These are phyloP conservation scores for Lactarius sanguifluus DNA, from an alignment of 768 basidiomycete genomes.

Conservation along the genomic window DNA sequence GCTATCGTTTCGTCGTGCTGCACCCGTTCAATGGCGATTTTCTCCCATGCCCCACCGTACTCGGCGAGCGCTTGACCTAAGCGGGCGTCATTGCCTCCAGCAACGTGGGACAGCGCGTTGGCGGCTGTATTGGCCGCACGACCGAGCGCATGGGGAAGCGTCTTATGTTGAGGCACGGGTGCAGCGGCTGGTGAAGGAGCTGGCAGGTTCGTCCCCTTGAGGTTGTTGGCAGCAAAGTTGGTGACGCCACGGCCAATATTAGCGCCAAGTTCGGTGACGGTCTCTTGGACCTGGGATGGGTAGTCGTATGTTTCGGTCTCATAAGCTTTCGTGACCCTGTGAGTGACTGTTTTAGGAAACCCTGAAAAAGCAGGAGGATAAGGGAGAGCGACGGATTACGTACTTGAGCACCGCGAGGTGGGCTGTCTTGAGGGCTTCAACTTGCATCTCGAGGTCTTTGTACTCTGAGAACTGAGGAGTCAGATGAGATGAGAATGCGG, in stretches of 20 bases:
- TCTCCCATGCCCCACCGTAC: constrained; percentile 84
- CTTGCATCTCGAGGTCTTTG: constrained; percentile 91
- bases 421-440: constrained; percentile 84
- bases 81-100: constrained; percentile 55
- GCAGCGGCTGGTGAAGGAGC: constrained; percentile 61
- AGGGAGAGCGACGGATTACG: constrained; percentile 30
- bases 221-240: constrained; percentile 82
- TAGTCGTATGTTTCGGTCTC: constrained; percentile 88
- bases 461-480: constrained; percentile 60
- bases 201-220: constrained; percentile 87
- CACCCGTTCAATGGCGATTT: constrained; percentile 73
- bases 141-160: constrained; percentile 90
- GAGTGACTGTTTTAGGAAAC: constrained; percentile 6
- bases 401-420: constrained; percentile 80
- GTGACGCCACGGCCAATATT: constrained; percentile 73
- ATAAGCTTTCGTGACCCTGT: constrained; percentile 85
- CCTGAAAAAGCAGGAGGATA: constrained; percentile 1
- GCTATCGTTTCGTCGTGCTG: constrained; percentile 76
- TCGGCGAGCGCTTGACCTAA: constrained; percentile 75
- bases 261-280: constrained; percentile 67
- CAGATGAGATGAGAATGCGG: not conserved
- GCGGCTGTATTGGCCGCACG: constrained; percentile 73
- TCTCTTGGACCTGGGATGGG: constrained; percentile 86
- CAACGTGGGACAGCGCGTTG: constrained; percentile 43
- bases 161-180: constrained; percentile 78